A percentile compares a stretch with the other conserved stretches of the same genome.
These are phyloP conservation scores for Fusarium sterilihyphosum DNA, from an alignment of 2,329 filamentous ascomycete species.

Conservation along the genomic window DNA sequence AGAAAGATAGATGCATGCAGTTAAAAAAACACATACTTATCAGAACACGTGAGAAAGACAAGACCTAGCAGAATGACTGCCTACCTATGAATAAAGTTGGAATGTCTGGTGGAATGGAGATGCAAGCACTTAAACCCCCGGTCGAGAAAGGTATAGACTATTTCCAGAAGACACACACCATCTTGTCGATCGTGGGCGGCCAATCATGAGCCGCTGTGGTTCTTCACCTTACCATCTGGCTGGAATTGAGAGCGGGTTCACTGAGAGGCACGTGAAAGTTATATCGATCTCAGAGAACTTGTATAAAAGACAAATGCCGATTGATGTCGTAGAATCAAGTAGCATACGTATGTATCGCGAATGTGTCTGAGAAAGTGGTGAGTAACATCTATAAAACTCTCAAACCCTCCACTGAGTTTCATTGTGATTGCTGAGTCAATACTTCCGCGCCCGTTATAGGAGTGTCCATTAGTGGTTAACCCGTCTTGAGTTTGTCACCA, in stretches of 20 bases:
- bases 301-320: neutral
- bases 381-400: neutral
- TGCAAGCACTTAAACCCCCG: slow-evolving; percentile 45
- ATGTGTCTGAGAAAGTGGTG: neutral
- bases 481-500: neutral
- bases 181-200: slow-evolving; percentile 11
- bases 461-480: neutral
- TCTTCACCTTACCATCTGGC: slow-evolving; percentile 25
- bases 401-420: neutral
- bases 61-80: neutral
- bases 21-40: neutral
- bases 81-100: neutral
- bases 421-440: neutral
- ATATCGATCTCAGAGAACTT: neutral
- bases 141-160: slow-evolving; percentile 25
- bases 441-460: neutral
- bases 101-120: slow-evolving; percentile 5
- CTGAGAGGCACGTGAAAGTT: slow-evolving; percentile 15
- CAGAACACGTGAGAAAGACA: neutral
- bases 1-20: neutral
- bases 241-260: slow-evolving; percentile 11
- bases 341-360: neutral
- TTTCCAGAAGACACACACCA: slow-evolving; percentile 22
- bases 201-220: slow-evolving; percentile 29
- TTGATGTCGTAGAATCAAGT: neutral